Evolutionary conservation across 306 rosid species (phyloP).

Genomic region (Trifolium dubium): DNA sequence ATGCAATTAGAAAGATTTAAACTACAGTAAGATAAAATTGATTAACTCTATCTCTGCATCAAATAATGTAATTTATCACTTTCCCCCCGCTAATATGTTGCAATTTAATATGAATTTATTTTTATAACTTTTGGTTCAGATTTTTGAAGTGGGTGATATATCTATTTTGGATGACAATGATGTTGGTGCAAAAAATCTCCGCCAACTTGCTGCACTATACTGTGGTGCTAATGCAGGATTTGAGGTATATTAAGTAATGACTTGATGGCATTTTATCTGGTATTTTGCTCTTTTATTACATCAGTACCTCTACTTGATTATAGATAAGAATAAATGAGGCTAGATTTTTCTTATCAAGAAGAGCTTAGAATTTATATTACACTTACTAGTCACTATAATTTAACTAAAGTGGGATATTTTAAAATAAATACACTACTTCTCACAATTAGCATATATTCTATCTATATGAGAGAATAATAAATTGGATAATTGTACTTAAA

Average conservation of each 20-base stretch:
- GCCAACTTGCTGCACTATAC: slow-evolving; percentile 81
- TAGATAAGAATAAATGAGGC: not conserved
- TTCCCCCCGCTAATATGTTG: not conserved
- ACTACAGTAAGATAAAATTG: not conserved
- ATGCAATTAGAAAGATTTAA: slow-evolving; percentile 1
- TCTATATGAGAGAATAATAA: not conserved
- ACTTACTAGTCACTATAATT: not conserved
- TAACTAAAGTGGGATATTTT: slow-evolving; percentile 5
- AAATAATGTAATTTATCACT: not conserved
- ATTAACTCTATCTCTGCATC: slow-evolving; percentile 16
- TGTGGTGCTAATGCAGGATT: slow-evolving; percentile 91
- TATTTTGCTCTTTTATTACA: slow-evolving; percentile 23
- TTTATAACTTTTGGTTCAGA: slow-evolving; percentile 49
- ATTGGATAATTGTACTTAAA: slow-evolving; percentile 4
- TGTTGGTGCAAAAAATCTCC: slow-evolving; percentile 83
- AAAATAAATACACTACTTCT: slow-evolving; percentile 21
- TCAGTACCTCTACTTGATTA: not conserved
- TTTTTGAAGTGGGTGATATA: slow-evolving; percentile 93
- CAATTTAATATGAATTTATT: not conserved
- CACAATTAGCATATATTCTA: not conserved
- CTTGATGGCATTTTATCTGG: slow-evolving; percentile 24
- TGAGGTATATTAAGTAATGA: slow-evolving; percentile 62
- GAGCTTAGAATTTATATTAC: not conserved
- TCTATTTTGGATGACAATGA: slow-evolving; percentile 72
- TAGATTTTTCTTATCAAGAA: not conserved